These are phyloP conservation scores for Alternaria ventricosa DNA, from an alignment of 2,329 filamentous ascomycete genomes.

Conservation along the genomic window DNA sequence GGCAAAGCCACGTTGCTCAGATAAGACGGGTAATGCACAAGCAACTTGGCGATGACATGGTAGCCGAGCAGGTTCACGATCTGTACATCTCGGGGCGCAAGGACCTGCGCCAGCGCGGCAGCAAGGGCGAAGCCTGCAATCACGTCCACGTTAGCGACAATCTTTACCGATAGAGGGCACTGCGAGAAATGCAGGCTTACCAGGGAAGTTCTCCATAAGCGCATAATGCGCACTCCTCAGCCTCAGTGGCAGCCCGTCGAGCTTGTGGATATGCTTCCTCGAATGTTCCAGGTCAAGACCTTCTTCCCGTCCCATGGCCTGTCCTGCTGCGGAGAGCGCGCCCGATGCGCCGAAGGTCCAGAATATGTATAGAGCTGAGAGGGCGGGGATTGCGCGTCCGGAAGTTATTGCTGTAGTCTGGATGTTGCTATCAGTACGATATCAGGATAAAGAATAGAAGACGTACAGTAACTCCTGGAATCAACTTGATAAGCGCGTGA, in stretches of 20 bases:
- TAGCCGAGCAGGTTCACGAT: slow-evolving; percentile 29
- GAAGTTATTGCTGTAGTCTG: slow-evolving; percentile 22
- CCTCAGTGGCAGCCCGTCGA: slow-evolving; percentile 25
- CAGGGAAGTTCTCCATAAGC: slow-evolving; percentile 33
- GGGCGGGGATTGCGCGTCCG: slow-evolving; percentile 30
- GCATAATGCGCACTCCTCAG: slow-evolving; percentile 30
- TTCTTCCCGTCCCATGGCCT: slow-evolving; percentile 28
- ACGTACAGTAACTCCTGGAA: slow-evolving; percentile 26
- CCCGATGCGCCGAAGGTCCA: slow-evolving; percentile 33
- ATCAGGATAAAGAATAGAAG: not conserved
- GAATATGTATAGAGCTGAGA: slow-evolving; percentile 29
- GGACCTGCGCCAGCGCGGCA: slow-evolving; percentile 27
- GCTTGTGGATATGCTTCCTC: slow-evolving; percentile 17
- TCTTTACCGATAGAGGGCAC: not conserved
- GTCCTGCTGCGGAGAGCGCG: slow-evolving; percentile 26
- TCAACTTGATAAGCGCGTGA: slow-evolving; percentile 27
- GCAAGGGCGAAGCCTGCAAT: slow-evolving; percentile 24
- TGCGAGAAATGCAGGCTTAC: not conserved
- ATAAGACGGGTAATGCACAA: slow-evolving; percentile 31
- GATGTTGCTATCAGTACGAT: not conserved
- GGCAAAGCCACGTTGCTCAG: slow-evolving; percentile 24
- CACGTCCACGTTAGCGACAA: not conserved
- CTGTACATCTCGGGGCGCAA: slow-evolving; percentile 30
- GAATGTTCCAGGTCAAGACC: slow-evolving; percentile 25
- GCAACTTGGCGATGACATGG: slow-evolving; percentile 30